A percentile compares a stretch with the other conserved stretches of the same genome.
Conservation (phyloP, 1,284 basidiomycete species). For the Ganoderma resinaceum region DNA sequence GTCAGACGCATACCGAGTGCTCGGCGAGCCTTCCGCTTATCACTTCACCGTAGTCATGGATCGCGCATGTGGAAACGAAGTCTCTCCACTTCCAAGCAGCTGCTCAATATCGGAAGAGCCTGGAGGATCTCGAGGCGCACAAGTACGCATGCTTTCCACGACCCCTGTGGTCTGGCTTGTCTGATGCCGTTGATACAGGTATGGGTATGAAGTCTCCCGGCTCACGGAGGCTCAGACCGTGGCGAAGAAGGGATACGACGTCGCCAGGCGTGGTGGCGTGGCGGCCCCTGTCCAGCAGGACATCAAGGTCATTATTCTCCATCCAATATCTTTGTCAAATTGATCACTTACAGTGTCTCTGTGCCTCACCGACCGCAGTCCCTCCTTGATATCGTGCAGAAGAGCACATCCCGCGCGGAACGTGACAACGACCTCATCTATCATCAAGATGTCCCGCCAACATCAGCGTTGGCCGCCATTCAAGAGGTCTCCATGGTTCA, state of each 20-base stretch:
- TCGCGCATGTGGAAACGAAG: constrained; percentile 86
- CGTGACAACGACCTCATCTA: constrained; percentile 98
- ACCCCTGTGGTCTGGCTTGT: background rate
- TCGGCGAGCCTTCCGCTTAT: background rate
- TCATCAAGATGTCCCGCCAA: constrained; percentile 84
- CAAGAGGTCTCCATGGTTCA: constrained; percentile 76
- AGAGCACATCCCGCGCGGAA: constrained; percentile 75
- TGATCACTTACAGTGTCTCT: background rate
- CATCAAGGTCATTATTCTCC: constrained; percentile 63
- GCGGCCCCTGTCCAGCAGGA: constrained; percentile 75
- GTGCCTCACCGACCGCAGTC: constrained; percentile 48
- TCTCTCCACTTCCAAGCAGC: constrained; percentile 89
- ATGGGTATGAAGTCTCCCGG: constrained; percentile 85
- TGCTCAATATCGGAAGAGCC: constrained; percentile 88
- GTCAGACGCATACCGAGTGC: background rate
- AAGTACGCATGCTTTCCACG: constrained; percentile 50
- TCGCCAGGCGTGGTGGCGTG: constrained; percentile 70
- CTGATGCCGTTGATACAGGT: constrained; percentile 53
- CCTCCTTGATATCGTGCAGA: constrained; percentile 73
- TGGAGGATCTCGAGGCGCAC: constrained; percentile 90
- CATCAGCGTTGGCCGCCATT: constrained; percentile 74
- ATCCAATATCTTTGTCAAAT: background rate
- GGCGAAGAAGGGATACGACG: constrained; percentile 78
- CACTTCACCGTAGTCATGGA: constrained; percentile 68
- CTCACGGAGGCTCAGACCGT: constrained; percentile 70